Base-by-base conservation (phyloP, 2,329 filamentous ascomycete species). In the Nothophoma quercina region DNA sequence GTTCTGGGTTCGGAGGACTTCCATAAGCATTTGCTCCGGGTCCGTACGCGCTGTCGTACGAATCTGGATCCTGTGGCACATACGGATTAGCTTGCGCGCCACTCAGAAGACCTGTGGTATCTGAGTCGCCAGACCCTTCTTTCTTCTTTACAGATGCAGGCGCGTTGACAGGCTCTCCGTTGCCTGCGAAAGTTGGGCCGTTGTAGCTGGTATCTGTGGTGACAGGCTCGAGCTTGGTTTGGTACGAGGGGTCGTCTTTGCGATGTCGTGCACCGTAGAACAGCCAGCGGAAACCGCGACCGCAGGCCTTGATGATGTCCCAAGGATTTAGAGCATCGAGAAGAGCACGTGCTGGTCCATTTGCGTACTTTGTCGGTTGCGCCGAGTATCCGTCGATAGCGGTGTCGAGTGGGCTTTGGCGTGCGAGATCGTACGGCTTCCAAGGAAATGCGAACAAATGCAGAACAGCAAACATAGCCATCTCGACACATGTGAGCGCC, bases 371-470 rank as follows among this genome's bases (percentile, higher is more conserved):
- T 5, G 56, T 55, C 4, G 62, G 59, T 7, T 46, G n/a, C 2
- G 42, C 22, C 12, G 51, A 49, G 30, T 54, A 51, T 13, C 42
- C 51, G 12, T 59, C 46, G 15, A 53, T 51, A 15, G 58, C 52
- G 32, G 50, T 55, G 15, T 58, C 60, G 16, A 54, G 53, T 2
- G 70, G 68, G 12, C 71, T 65, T 13, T 62, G 51, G 19, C 59
- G 49, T 4, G 56, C 57, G 21, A 77, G 57, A 56, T 75, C 78
- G 72, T 96, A 96, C 1, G 86, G 86, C 49, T 81, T 81, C 80
- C 88, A 95, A 1, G 89, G 83, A 68, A 95, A 96, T 2, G 92
- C 90, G 80, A 87, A 96, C 13, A 95, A 75, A 71, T 96, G 91
- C 45, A 96, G 75, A 35, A 92, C 68, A 15, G 89, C 80, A 65